Base-by-base conservation (phyloP, 768 basidiomycete genomes). In the Asterophora parasitica region DNA sequence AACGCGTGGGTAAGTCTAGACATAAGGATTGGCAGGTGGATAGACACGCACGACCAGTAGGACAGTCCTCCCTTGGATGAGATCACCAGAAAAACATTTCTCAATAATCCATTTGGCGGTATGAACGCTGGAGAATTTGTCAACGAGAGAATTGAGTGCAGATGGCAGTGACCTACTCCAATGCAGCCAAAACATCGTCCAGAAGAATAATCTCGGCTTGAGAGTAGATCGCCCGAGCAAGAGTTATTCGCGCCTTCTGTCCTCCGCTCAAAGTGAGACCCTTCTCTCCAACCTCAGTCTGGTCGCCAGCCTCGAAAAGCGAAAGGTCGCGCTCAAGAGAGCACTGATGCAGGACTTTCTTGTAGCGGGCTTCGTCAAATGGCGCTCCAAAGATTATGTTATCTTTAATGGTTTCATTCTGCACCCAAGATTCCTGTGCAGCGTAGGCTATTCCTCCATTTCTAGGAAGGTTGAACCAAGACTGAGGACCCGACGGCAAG, bases 351-450 rank as follows among this genome's bases (percentile, higher is more conserved):
- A 95, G 66, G 1, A 85, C 88, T 59, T 82, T 78, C 72, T 82
- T 82, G 60, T 94, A 94, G 6, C 84, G 75, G 46, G 75, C 79
- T 59, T 87, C 82, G 38, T 94, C 85, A 50, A 81, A 89, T 0
- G 81, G 75, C 10, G 79, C 66, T 23, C 90, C 88, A 52, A 95
- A 94, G 35, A 88, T 65, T 50, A 95, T 86, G 58, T 94, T 95
- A 35, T 90, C 85, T 60, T 67, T 72, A 44, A 89, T 86, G 0
- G 85, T 88, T 49, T 85, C 85, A 53, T 89, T 91, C 61, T 83
- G 78, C 2, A 91, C 82, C 88, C 88, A 94, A 4, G 85, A 81
- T 59, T 91, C 88, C 61, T 94, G 90, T 3, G 85, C 83, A 5
- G 85, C 85, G 60, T 88, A 91, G 2, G 88, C 82, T 32, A 93